Evolutionary conservation across 108 stramenopile genomes (phyloP), one percentile per base, ranked within the genome.

Genomic region (Discostella stelligeroides): DNA sequence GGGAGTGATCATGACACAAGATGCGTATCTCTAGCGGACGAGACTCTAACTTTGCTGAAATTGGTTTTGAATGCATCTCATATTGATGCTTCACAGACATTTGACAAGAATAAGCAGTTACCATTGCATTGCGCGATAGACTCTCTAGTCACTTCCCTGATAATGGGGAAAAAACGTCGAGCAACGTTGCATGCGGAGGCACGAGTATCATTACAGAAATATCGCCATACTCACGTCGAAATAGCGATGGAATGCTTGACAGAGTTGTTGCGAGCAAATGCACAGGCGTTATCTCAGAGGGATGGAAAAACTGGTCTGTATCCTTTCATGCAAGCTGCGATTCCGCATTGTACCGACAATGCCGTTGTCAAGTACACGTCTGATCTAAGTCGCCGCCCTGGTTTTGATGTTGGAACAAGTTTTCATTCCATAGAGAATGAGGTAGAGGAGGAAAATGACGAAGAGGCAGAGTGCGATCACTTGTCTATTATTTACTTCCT

Each of bases 281-380:
- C 86, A 29, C 72, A 64, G 23, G 80, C 86, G 43, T 56, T 91
- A 34, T 60, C 82, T 20, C 62, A 63, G 1, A 68, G 73, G 9
- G 90, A 91, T 65, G 84, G 85, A 12, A 49, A 54, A 41, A 83
- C 86, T 10, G 68, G 66, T 12, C 81, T 91, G 61, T 75, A 57
- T 50, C 90, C 90, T 12, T 91, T 82, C 63, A 70, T 88, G 63
- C 87, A 91, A 63, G 90, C 87, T 38, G 74, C 74, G 11, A 24
- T 30, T 40, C 47, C 51, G n/a, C 38, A 51, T 20, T 11, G n/a
- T 0, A 47, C 34, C 6, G 71, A 63, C 23, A 10, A 27, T 45
- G 8, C 60, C 18, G 62, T 72, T 17, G 62, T 64, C n/a, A 54
- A 64, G 50, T 72, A 72, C 29, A 38, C 62, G 15, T 55, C 61